phyloP scores from a whole-genome alignment of 768 basidiomycete genomes.

The Leccinum rimulosum region DNA sequence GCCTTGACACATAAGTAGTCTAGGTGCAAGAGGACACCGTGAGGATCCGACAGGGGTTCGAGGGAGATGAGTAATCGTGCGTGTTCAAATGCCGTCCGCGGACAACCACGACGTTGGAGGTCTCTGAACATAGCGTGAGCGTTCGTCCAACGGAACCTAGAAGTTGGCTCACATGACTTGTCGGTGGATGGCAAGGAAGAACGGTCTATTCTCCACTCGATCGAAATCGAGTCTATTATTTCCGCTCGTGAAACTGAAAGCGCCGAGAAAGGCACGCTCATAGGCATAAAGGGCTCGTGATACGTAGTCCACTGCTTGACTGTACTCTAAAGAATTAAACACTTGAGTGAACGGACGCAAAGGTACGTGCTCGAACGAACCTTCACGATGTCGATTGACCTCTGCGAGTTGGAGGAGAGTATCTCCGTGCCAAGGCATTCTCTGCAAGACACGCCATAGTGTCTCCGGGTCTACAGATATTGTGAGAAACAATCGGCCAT shows the following conservation, averaged over 20 bases:
- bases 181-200: slow-evolving; percentile 86
- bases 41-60: slow-evolving; percentile 87
- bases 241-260: slow-evolving; percentile 83
- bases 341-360: neutral
- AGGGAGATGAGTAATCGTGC: slow-evolving; percentile 81
- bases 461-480: slow-evolving; percentile 65
- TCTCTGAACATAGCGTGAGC: slow-evolving; percentile 47
- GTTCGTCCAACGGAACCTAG: neutral
- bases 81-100: slow-evolving; percentile 89
- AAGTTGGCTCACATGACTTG: slow-evolving; percentile 64
- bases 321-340: slow-evolving; percentile 55
- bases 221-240: slow-evolving; percentile 86
- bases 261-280: slow-evolving; percentile 83
- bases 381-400: slow-evolving; percentile 71
- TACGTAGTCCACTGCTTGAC: slow-evolving; percentile 83
- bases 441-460: slow-evolving; percentile 71
- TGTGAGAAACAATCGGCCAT: neutral
- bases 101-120: slow-evolving; percentile 84
- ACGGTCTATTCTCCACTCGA: slow-evolving; percentile 85
- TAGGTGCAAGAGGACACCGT: slow-evolving; percentile 78
- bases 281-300: slow-evolving; percentile 93
- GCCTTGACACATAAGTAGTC: slow-evolving; percentile 85
- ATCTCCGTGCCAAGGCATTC: slow-evolving; percentile 89
- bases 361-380: slow-evolving; percentile 36
- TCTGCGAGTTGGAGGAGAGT: slow-evolving; percentile 49